Evolutionary conservation across 768 basidiomycete species (phyloP).

Genomic region (Tephrocybe sp.): DNA sequence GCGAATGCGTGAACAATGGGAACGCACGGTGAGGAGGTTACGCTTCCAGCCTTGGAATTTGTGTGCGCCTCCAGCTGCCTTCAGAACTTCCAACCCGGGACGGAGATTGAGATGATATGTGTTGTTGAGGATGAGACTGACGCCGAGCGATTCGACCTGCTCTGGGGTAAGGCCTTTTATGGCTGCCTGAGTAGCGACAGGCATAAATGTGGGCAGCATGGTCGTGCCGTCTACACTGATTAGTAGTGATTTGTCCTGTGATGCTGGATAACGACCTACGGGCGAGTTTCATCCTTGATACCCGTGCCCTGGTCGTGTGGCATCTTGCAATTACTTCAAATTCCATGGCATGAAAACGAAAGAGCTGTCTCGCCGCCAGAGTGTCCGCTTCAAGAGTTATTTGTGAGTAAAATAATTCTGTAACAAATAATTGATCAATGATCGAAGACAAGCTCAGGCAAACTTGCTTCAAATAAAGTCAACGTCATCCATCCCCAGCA

Average conservation of each 20-base stretch:
- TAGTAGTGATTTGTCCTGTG: slow-evolving; percentile 2
- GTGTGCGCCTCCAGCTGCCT: slow-evolving; percentile 82
- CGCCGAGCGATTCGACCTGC: slow-evolving; percentile 77
- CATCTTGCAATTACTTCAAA: slow-evolving; percentile 84
- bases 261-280: slow-evolving; percentile 47
- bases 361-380: slow-evolving; percentile 14
- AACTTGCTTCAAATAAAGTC: too few species aligned
- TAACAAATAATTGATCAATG: slow-evolving; percentile 5
- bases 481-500: slow-evolving; percentile 10
- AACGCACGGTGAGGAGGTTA: slow-evolving; percentile 74
- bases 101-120: slow-evolving; percentile 89
- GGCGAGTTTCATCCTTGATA: slow-evolving; percentile 79
- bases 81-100: slow-evolving; percentile 72
- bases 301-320: slow-evolving; percentile 76
- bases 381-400: slow-evolving; percentile 2
- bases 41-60: slow-evolving; percentile 85
- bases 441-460: too few species aligned
- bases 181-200: slow-evolving; percentile 88
- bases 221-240: slow-evolving; percentile 65
- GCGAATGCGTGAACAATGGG: background rate
- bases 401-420: background rate
- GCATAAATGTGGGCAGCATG: slow-evolving; percentile 90
- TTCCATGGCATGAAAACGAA: slow-evolving; percentile 51
- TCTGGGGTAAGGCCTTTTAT: slow-evolving; percentile 89
- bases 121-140: slow-evolving; percentile 85